Conservation (phyloP, 2,329 filamentous ascomycete genomes). For the Thielaviopsis ethacetica region DNA sequence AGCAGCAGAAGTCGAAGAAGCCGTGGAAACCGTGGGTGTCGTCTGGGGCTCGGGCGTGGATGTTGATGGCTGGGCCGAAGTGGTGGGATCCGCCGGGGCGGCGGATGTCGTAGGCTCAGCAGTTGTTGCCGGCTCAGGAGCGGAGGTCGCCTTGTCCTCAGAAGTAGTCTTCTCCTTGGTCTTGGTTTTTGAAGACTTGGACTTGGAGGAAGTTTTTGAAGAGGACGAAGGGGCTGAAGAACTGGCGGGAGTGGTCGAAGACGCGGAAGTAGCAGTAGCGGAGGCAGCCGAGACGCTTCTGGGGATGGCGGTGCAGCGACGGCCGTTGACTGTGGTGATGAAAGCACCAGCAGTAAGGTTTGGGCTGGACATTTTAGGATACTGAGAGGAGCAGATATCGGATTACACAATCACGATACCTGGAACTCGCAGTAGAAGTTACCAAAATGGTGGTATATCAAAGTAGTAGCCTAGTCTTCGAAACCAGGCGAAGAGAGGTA, state of each 20-base stretch:
- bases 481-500: too few species aligned
- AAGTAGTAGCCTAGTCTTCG: too few species aligned
- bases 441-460: too few species aligned
- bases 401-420: too few species aligned
- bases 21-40: neutral
- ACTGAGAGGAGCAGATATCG: too few species aligned
- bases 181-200: too few species aligned
- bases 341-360: constrained; percentile 30
- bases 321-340: constrained; percentile 32
- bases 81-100: too few species aligned
- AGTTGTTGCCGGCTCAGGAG: constrained; percentile 4
- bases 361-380: constrained; percentile 25
- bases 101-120: constrained; percentile 9
- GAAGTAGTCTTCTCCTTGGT: constrained; percentile 8
- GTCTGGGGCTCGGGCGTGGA: constrained; percentile 8
- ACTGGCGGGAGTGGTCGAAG: neutral
- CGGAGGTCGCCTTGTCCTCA: constrained; percentile 9
- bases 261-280: constrained; percentile 12
- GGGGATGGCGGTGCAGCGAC: constrained; percentile 38
- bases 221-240: constrained; percentile 3
- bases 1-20: neutral
- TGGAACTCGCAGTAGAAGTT: too few species aligned
- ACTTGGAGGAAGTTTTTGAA: constrained; percentile 8
- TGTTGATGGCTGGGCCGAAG: neutral
- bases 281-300: constrained; percentile 16